Conservation (phyloP, 2,329 filamentous ascomycete species). For the Botryotinia globosa region DNA sequence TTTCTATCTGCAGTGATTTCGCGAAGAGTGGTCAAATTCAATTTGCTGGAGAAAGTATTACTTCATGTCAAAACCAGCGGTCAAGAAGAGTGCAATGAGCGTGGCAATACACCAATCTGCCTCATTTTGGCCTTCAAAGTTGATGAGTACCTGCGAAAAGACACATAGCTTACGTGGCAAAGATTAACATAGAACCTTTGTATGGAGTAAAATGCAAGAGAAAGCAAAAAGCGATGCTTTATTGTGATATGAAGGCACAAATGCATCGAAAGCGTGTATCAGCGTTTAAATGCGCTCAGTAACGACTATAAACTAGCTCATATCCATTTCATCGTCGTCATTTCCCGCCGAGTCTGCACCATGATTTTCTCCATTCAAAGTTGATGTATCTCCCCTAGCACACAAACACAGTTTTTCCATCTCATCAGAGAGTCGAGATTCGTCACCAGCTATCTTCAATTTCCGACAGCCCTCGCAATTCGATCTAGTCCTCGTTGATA, state of each 20-base stretch:
- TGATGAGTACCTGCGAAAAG: not conserved
- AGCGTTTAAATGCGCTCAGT: not conserved
- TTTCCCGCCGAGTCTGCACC: not conserved
- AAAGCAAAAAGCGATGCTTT: not conserved
- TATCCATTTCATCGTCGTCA: not conserved
- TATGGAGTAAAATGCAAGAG: not conserved
- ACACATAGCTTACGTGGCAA: not conserved
- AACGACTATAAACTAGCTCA: not conserved
- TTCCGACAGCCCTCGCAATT: not conserved
- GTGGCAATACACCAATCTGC: accelerated
- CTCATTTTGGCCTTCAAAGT: no score
- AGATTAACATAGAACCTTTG: not conserved
- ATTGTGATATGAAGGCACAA: not conserved
- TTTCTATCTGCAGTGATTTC: not conserved
- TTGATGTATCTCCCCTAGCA: not conserved
- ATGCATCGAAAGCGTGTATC: not conserved
- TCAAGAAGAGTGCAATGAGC: not conserved
- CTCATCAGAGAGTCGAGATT: not conserved
- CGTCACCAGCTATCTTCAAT: not conserved
- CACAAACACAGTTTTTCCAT: not conserved
- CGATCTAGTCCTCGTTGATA: not conserved
- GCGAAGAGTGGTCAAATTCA: no score
- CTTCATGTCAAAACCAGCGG: not conserved
- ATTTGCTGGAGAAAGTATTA: not conserved
- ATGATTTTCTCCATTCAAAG: not conserved